Base-by-base conservation (phyloP, 176 grass and related monocot genomes). In the Neostapfia colusana region DNA sequence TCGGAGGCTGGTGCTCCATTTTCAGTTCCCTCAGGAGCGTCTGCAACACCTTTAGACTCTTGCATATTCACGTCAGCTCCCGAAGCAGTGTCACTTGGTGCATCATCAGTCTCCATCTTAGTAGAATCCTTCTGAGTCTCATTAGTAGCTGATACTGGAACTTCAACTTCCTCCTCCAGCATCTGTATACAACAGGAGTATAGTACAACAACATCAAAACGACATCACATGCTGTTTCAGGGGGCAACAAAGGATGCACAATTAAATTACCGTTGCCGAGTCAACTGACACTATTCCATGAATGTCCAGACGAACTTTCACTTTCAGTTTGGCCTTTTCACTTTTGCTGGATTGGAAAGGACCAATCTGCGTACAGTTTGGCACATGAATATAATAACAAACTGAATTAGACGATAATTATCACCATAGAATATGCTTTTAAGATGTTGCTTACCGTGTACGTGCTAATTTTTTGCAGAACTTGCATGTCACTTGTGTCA, bases 161-260 rank as follows among this genome's bases (percentile, higher is more conserved):
- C 87, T 61, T 95, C 91, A 65, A 91, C 65, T 42, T 88, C 89
- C 73, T 95, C 95, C 83, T 98, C 95, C 69, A 98, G 67, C 84
- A 98, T 93, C 95, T 98, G 59, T 44, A 59, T 11, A 27, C 21
- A 62, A 35, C 31, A 31, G 31, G 81, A 81, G 5, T 62, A 55
- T 8, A 16, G 62, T 28, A 84, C 0, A 23, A 5, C 34, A 61
- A 4, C 5, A 16, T 34, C 9, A 12, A 17, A 17, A 69, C n/a
- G 3, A 9, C 31, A 69, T 5, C 3, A 6, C 20, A 55, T 20
- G 53, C n/a, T 43, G 42, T 43, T 43, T 12, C 42, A 43, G 42
- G 11, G 42, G 42, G 9, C 42, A 43, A 43, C 2, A 43, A 43
- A 43, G 42, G 42, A 43, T 43, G 42, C 42, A 43, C 9, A 21